Base-by-base conservation (phyloP, 306 rosid species). In the Prunus davidiana region DNA sequence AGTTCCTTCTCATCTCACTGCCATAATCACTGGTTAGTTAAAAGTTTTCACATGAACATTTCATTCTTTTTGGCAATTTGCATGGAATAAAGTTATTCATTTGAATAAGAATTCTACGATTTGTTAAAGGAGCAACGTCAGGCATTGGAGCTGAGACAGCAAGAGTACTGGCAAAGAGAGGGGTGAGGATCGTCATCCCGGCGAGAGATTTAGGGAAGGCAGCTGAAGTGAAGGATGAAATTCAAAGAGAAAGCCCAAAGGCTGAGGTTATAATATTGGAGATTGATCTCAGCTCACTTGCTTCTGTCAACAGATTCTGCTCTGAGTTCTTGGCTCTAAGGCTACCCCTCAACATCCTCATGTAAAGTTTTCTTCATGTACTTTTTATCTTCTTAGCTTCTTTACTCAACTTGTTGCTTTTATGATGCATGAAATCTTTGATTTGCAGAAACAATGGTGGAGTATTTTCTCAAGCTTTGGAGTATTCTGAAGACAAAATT, bases 111-210 rank as follows among this genome's bases (percentile, higher is more conserved):
- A 38, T 38, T 38, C 43, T 6, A 38, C 43, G 9, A 47, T 47
- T 11, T 47, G 5, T 30, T 28, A 30, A 76, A 93, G 97, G 99
- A 57, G 97, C 88, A 18, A 85, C 91, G 18, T 91, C 97, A 38
- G 98, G 98, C 3, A 92, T 92, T 71, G 98, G 98, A 83, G 96
- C 90, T 71, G 98, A 95, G 83, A 95, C 98, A 63, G 98, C 97
- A 0, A 89, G 97, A 68, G 97, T 89, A 50, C 76, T 95, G 56
- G 98, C 98, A 61, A 95, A 88, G 90, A 90, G 92, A 83, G 98
- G 98, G 20, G 91, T 90, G 72, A 90, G 91, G 72, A 85, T 95
- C 25, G 98, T 95, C 82, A 82, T 95, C 57, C 89, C 88, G 27
- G 98, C 97, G 2, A 92, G 98, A 70, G 95, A 92, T 82, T 41